Base-by-base conservation (phyloP, 345 rosid species). In the Citrus maxima region DNA sequence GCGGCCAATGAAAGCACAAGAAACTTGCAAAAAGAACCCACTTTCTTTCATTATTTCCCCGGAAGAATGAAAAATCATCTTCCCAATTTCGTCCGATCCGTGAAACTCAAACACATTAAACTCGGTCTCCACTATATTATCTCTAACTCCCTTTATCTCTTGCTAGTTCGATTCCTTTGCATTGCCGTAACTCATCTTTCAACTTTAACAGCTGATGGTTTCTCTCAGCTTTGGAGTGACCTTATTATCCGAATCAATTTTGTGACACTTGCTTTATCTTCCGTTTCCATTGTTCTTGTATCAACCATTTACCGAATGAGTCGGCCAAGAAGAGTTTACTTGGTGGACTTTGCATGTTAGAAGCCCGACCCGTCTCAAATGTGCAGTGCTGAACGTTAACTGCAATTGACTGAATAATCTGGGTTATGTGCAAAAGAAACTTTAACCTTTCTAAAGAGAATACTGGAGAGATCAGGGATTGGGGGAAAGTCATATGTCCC, bases 111-210 rank as follows among this genome's bases (percentile, higher is more conserved):
- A 77, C 67, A 83, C 65, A 81, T 79, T 14, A 85, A 85, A 70
- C 85, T 85, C n/a, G 86, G 82, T 32, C 79, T 77, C 75, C 87
- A 87, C 77, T 81, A 83, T 76, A 59, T 85, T n/a, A 81, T 76
- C 80, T 78, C 82, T 62, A 84, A 72, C 30, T 73, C 80, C 55
- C 25, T 78, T 63, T 81, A 76, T 58, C 34, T 81, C 21, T 22
- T 81, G 37, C 80, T 84, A 6, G 24, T 79, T 22, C 80, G 82
- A 4, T 19, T 79, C 13, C 27, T 84, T 30, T 34, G 16, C 24
- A 28, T 55, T 4, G 32, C 66, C 3, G 34, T 70, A 3, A 70
- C 42, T 18, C 77, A 79, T 37, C 76, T 84, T 35, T 61, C 77
- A 2, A 61, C 80, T 18, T 27, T 84, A 27, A 76, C 79, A 8